Conservation (phyloP, 2,329 filamentous ascomycete genomes). For the Huntiella bhutanensis region DNA sequence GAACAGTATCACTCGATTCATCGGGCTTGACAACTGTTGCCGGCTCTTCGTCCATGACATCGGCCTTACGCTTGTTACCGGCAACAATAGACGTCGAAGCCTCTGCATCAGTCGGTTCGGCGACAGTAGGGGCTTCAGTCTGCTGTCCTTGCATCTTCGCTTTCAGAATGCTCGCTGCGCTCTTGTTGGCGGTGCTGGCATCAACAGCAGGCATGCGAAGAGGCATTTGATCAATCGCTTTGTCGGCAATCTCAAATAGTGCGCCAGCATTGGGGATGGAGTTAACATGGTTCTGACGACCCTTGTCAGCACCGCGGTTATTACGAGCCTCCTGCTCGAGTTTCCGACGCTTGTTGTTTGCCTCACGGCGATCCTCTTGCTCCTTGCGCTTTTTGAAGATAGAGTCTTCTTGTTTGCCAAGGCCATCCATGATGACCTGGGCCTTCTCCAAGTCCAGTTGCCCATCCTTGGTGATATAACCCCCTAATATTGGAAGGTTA, state of each 20-base stretch:
- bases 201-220: conserved; percentile 80
- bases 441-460: conserved; percentile 72
- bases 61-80: conserved; percentile 56
- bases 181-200: conserved; percentile 76
- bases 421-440: conserved; percentile 69
- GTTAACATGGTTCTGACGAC: conserved; percentile 10
- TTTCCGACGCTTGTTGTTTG: conserved; percentile 59
- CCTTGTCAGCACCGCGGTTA: conserved; percentile 8
- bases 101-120: not conserved
- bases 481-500: conserved; percentile 76
- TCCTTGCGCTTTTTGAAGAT: conserved; percentile 84
- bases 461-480: conserved; percentile 90
- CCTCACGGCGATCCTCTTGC: conserved; percentile 65
- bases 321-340: conserved; percentile 38
- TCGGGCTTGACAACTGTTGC: conserved; percentile 41
- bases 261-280: conserved; percentile 9
- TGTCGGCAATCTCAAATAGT: conserved; percentile 13
- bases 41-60: conserved; percentile 41
- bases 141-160: conserved; percentile 44
- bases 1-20: conserved; percentile 58
- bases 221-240: conserved; percentile 52
- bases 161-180: conserved; percentile 75
- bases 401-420: conserved; percentile 81
- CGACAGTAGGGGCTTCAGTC: not conserved
- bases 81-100: not conserved